These are phyloP conservation scores for Zymoseptoria pseudotritici DNA, from an alignment of 2,329 filamentous ascomycete species.

Conservation along the genomic window DNA sequence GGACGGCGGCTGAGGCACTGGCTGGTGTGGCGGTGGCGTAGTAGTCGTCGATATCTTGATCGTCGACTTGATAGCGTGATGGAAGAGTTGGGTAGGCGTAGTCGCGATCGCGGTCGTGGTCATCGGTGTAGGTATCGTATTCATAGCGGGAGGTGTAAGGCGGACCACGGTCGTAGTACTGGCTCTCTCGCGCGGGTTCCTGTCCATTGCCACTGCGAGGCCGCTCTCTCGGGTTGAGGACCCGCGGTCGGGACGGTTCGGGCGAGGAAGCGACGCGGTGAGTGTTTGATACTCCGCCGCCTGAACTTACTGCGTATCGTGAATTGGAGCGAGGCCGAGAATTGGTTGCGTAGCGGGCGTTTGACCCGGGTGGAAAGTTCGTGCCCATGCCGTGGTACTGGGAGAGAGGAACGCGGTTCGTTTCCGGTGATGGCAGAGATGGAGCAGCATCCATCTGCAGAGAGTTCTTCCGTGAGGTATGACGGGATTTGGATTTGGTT, in stretches of 20 bases:
- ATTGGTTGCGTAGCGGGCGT: neutral
- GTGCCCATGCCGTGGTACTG: neutral
- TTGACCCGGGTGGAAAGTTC: neutral
- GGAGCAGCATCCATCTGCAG: conserved; percentile 15
- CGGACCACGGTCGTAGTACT: neutral
- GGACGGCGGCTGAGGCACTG: neutral
- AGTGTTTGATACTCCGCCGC: no score
- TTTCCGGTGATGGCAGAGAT: conserved; percentile 7
- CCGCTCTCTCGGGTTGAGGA: neutral
- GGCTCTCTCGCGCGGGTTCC: neutral
- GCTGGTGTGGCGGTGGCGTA: neutral
- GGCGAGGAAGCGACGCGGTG: neutral
- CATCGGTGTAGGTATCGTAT: neutral
- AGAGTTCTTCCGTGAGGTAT: conserved; percentile 25
- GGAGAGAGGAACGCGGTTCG: neutral
- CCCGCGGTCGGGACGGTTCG: neutral
- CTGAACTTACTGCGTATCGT: neutral
- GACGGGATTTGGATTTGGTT: conserved; percentile 26
- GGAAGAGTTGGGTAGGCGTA: neutral
- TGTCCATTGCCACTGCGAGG: neutral
- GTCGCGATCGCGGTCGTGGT: neutral
- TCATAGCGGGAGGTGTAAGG: neutral
- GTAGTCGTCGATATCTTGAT: neutral
- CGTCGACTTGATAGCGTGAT: neutral
- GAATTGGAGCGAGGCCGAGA: neutral